Conservation (phyloP, 352 stramenopile species). For the Pythium inflatum region DNA sequence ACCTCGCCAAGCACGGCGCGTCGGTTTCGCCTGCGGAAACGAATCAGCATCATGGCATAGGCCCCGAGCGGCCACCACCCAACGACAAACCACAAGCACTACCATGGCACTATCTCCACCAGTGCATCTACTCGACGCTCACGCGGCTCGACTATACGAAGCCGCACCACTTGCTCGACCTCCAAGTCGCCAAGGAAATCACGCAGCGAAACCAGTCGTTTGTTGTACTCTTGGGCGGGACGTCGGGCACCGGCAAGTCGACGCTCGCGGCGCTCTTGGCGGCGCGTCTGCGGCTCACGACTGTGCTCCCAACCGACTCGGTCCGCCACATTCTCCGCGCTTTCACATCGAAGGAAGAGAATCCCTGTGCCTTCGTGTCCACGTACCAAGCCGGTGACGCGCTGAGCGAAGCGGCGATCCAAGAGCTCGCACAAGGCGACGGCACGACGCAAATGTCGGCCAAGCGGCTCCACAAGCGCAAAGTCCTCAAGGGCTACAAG, state of each 20-base stretch:
- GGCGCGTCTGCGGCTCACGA: constrained; percentile 77
- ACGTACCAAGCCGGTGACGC: constrained; percentile 89
- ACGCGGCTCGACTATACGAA: constrained; percentile 84
- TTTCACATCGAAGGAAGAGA: constrained; percentile 82
- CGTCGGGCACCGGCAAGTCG: constrained; percentile 85
- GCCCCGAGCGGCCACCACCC: constrained; percentile 1
- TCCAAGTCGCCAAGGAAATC: constrained; percentile 86
- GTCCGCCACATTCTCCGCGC: constrained; percentile 81
- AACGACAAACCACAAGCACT: constrained; percentile 30
- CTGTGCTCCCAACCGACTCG: constrained; percentile 83
- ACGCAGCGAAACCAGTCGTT: constrained; percentile 87
- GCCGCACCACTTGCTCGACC: constrained; percentile 82
- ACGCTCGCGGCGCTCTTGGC: constrained; percentile 83
- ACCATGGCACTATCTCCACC: constrained; percentile 77
- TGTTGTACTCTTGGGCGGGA: constrained; percentile 84
- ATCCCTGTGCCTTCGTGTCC: constrained; percentile 83
- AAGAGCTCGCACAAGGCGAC: constrained; percentile 43
- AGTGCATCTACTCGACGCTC: constrained; percentile 82
- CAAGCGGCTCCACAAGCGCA: constrained; percentile 81
- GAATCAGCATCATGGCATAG: constrained; percentile 3
- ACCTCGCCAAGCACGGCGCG: constrained; percentile 37
- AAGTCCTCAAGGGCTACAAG: constrained; percentile 81
- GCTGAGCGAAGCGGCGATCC: constrained; percentile 51
- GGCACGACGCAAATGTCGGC: constrained; percentile 54
- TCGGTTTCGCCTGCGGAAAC: background rate